Base-by-base conservation (phyloP, 2,329 filamentous ascomycete genomes). In the Nemania diffusa region DNA sequence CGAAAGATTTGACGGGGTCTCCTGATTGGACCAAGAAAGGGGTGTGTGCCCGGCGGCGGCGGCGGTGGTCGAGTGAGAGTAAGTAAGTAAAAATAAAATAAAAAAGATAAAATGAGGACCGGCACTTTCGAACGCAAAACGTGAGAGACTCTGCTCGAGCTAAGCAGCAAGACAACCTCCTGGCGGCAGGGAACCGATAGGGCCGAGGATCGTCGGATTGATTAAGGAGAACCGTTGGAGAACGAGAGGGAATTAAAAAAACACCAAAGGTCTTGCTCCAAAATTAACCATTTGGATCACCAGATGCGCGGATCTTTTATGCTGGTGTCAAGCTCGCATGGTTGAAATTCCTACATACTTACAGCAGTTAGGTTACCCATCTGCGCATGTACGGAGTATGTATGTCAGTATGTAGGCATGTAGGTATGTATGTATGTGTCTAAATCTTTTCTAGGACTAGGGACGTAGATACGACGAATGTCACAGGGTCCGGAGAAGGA, bases 71-170 rank as follows among this genome's bases (percentile, higher is more conserved):
- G 64, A 69, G 69, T 72, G 68, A 69, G n/a, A n/a, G n/a, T n/a
- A n/a, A n/a, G n/a, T n/a, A n/a, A n/a, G n/a, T n/a, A n/a, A n/a
- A n/a, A n/a, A n/a, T n/a, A n/a, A n/a, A n/a, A n/a, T n/a, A n/a
- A n/a, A n/a, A n/a, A n/a, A n/a, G n/a, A 72, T 71, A 74, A 71
- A 73, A 72, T 73, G 70, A 74, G 67, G 70, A 73, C 68, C 71
- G 66, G 52, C 56, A 71, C n/a, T 72, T 69, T 74, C 73, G 73
- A 73, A 74, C 73, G 70, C 70, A 67, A 71, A 71, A 69, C 72
- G 73, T 75, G 71, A 74, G 71, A 74, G 69, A 68, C 48, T 66
- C 29, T 46, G 51, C 53, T 61, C 26, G 52, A 52, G 56, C 50
- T 20, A 37, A 27, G n/a, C n/a, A 57, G 22, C 20, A 52, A 40